Evolutionary conservation across 495 filamentous ascomycete species (phyloP).

Genomic region (Cercophora sp.): DNA sequence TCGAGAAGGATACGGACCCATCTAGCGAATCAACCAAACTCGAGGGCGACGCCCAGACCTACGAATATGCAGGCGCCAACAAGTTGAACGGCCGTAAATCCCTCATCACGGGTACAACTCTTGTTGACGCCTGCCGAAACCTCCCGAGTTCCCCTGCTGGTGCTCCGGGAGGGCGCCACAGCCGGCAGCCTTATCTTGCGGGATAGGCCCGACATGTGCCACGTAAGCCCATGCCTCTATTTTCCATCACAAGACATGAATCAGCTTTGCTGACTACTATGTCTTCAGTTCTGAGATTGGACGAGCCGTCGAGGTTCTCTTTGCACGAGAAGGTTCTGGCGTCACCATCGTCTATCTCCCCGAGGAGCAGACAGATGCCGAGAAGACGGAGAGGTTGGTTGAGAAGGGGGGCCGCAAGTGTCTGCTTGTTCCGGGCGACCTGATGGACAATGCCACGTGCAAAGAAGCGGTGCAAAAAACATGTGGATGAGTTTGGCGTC

Average conservation of each 20-base stretch:
- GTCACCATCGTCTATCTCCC: constrained; percentile 53
- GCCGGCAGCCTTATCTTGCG: too few relatives aligned
- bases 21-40: constrained; percentile 25
- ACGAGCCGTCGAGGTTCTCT: constrained; percentile 51
- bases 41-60: constrained; percentile 16
- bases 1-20: constrained; percentile 25
- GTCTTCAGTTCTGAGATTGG: constrained; percentile 47
- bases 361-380: constrained; percentile 50
- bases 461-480: constrained; percentile 46
- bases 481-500: constrained; percentile 44
- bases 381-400: constrained; percentile 49
- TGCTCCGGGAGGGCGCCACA: too few relatives aligned
- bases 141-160: not conserved
- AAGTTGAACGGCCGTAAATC: constrained; percentile 50
- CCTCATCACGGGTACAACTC: constrained; percentile 51
- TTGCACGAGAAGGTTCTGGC: constrained; percentile 55
- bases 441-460: constrained; percentile 46
- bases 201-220: too few relatives aligned
- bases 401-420: constrained; percentile 44
- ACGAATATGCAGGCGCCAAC: constrained; percentile 31
- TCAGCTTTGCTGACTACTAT: not conserved
- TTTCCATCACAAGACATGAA: too few relatives aligned
- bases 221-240: too few relatives aligned
- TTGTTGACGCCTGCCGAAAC: too few relatives aligned
- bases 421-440: constrained; percentile 45